Conservation (phyloP, 176 grass and related monocot genomes). For the Aegilops bicornis region DNA sequence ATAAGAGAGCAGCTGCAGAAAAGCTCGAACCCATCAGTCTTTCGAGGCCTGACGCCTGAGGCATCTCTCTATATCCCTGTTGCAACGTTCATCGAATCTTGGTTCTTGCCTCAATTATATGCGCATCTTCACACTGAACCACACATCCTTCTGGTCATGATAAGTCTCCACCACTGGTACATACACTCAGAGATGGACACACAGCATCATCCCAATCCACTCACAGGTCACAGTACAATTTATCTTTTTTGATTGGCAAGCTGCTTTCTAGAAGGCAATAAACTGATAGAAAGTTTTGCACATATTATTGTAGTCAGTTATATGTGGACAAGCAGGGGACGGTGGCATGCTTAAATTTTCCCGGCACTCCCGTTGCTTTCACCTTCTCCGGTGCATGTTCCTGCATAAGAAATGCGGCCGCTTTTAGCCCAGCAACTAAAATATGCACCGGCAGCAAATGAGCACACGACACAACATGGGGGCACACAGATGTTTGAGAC, state of each 20-base stretch:
- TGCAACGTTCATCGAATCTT: constrained; percentile 4
- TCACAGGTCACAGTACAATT: not conserved
- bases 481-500: constrained; percentile 31
- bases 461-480: constrained; percentile 21
- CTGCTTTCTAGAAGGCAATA: constrained; percentile 4
- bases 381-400: constrained; percentile 35
- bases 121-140: not conserved
- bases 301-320: not conserved
- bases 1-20: not conserved
- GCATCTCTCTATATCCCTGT: not conserved
- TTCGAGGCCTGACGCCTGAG: not conserved
- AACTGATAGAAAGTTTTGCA: not conserved
- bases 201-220: constrained; percentile 10
- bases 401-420: constrained; percentile 18
- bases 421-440: constrained; percentile 24
- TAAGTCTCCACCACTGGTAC: not conserved
- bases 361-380: constrained; percentile 26
- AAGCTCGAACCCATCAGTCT: not conserved
- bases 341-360: constrained; percentile 25
- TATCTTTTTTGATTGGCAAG: not conserved
- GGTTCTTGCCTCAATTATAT: constrained; percentile 1
- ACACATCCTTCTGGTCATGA: not conserved
- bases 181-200: not conserved
- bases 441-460: constrained; percentile 29
- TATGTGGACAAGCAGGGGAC: not conserved